Evolutionary conservation across 768 basidiomycete species (phyloP).

Genomic region (Hericium rajendrae): DNA sequence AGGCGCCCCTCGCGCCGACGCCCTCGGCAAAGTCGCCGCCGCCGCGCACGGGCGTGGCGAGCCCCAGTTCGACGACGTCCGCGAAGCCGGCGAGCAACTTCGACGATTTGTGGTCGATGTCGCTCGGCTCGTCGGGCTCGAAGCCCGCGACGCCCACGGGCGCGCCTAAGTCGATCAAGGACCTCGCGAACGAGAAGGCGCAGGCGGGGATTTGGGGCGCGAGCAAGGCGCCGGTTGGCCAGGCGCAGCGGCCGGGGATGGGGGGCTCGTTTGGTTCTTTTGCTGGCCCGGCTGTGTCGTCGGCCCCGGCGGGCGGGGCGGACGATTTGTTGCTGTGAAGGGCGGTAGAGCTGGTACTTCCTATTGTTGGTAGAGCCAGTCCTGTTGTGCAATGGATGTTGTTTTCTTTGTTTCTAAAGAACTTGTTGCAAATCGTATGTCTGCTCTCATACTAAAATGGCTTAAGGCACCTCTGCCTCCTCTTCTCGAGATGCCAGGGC

Average conservation of each 20-base stretch:
- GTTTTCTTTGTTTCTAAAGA: too few relatives aligned
- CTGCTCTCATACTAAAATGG: too few relatives aligned
- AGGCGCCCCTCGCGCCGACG: neutral
- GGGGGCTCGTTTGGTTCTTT: constrained; percentile 20
- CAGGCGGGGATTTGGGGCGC: constrained; percentile 73
- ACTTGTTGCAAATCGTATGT: too few relatives aligned
- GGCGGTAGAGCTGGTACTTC: too few relatives aligned
- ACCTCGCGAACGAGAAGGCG: constrained; percentile 81
- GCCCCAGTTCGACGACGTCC: constrained; percentile 19
- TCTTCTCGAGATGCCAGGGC: too few relatives aligned
- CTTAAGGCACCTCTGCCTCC: too few relatives aligned
- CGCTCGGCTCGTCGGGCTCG: constrained; percentile 39
- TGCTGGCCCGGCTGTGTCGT: constrained; percentile 15
- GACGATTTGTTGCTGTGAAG: constrained; percentile 34
- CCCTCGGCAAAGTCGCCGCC: constrained; percentile 17
- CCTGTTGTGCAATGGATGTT: too few relatives aligned
- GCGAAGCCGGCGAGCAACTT: constrained; percentile 48
- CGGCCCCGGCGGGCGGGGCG: constrained; percentile 18
- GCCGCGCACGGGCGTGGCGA: constrained; percentile 15
- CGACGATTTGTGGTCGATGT: constrained; percentile 85
- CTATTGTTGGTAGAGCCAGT: too few relatives aligned
- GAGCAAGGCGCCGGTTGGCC: constrained; percentile 10
- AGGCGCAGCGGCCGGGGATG: constrained; percentile 12
- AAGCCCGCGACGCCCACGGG: constrained; percentile 26
- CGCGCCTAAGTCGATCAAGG: constrained; percentile 69